Conservation (phyloP, 768 basidiomycete genomes). For the Leccinum pellstonianum region DNA sequence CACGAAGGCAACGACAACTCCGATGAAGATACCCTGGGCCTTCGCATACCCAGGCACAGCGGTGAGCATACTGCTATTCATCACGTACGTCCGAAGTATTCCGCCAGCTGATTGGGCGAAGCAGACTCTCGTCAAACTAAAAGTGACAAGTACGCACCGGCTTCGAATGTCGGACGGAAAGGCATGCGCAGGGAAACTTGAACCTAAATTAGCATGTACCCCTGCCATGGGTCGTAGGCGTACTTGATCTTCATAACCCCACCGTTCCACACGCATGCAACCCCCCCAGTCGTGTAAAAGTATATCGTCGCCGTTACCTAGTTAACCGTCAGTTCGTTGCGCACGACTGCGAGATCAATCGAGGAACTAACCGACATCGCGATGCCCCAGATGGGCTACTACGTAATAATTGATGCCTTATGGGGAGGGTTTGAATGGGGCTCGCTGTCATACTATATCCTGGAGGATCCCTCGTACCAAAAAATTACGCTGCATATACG, state of each 20-base stretch:
- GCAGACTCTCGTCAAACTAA: too few relatives aligned
- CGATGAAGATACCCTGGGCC: too few relatives aligned
- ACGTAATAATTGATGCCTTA: constrained; percentile 73
- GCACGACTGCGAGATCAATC: not conserved
- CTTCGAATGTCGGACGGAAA: constrained; percentile 67
- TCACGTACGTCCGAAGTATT: too few relatives aligned
- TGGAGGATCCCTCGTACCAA: constrained; percentile 21
- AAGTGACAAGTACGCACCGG: too few relatives aligned
- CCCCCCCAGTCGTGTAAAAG: constrained; percentile 75
- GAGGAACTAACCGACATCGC: constrained; percentile 62
- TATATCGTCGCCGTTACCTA: constrained; percentile 84
- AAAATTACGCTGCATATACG: not conserved
- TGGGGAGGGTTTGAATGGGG: constrained; percentile 77
- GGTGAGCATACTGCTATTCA: too few relatives aligned
- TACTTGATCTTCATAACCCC: constrained; percentile 72
- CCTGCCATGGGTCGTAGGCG: constrained; percentile 14
- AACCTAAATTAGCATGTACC: not conserved
- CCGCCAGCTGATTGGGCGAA: too few relatives aligned
- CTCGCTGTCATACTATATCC: constrained; percentile 77
- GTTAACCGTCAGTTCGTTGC: not conserved
- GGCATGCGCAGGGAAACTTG: constrained; percentile 70
- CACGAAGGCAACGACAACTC: too few relatives aligned
- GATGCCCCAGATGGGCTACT: constrained; percentile 62
- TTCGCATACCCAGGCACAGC: too few relatives aligned
- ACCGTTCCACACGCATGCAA: constrained; percentile 81